Evolutionary conservation across 1,139 yeast species (phyloP).

Genomic region (Geotrichum histeridarum): DNA sequence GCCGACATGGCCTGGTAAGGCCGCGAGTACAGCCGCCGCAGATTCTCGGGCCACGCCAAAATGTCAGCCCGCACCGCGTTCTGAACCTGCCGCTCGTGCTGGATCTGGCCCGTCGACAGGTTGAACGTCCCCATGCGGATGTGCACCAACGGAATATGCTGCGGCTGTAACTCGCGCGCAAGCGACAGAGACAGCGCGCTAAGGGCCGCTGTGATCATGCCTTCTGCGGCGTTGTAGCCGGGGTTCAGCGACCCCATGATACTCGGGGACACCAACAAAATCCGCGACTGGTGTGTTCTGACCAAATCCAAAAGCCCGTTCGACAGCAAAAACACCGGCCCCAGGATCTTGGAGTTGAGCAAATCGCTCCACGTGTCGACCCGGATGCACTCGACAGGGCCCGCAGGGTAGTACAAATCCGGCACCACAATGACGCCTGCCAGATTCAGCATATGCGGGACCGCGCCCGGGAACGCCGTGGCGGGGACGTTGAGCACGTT

Average conservation of each 20-base stretch:
- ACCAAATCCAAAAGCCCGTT: slow-evolving; percentile 56
- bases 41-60: slow-evolving; percentile 40
- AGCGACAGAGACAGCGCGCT: slow-evolving; percentile 38
- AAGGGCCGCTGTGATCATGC: slow-evolving; percentile 37
- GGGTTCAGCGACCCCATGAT: slow-evolving; percentile 40
- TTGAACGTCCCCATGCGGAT: slow-evolving; percentile 41
- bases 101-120: slow-evolving; percentile 30
- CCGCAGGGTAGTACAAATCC: slow-evolving; percentile 59
- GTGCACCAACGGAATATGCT: slow-evolving; percentile 32
- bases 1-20: slow-evolving; percentile 34
- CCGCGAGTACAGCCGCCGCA: slow-evolving; percentile 38
- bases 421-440: slow-evolving; percentile 61
- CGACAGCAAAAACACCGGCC: slow-evolving; percentile 51
- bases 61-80: slow-evolving; percentile 39
- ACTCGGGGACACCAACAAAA: slow-evolving; percentile 38
- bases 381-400: slow-evolving; percentile 60
- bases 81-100: slow-evolving; percentile 31
- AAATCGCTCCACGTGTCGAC: slow-evolving; percentile 50
- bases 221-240: slow-evolving; percentile 42
- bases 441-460: slow-evolving; percentile 49
- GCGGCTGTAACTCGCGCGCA: slow-evolving; percentile 38
- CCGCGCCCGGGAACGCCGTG: slow-evolving; percentile 48
- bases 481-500: slow-evolving; percentile 43
- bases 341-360: slow-evolving; percentile 44
- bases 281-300: slow-evolving; percentile 43